Evolutionary conservation across 257 asterid species (phyloP).

Genomic region (Solanum clarkiae): DNA sequence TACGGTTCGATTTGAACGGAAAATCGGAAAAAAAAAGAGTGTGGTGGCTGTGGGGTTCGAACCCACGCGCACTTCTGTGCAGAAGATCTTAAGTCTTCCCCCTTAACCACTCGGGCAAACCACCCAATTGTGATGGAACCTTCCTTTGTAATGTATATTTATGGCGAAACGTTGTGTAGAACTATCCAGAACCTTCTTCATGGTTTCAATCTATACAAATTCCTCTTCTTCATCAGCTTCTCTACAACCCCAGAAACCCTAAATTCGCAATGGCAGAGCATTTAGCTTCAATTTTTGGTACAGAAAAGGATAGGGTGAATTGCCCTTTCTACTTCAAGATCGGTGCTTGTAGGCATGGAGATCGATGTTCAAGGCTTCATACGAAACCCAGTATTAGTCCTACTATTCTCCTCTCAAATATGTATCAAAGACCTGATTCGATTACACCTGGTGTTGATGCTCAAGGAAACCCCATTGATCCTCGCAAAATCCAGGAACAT

Average conservation of each 20-base stretch:
- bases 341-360: slow-evolving; percentile 97
- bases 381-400: slow-evolving; percentile 94
- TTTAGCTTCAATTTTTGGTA: slow-evolving; percentile 80
- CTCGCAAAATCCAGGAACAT: slow-evolving; percentile 68
- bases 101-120: slow-evolving; percentile 59
- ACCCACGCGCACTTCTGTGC: slow-evolving; percentile 33
- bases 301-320: slow-evolving; percentile 89
- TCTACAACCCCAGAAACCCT: not conserved
- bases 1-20: too few relatives aligned
- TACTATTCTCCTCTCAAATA: slow-evolving; percentile 69
- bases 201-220: too few relatives aligned
- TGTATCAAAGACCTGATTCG: slow-evolving; percentile 94
- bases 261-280: slow-evolving; percentile 64
- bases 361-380: slow-evolving; percentile 92
- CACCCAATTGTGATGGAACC: not conserved
- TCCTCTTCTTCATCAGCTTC: not conserved
- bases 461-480: slow-evolving; percentile 76
- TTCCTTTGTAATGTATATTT: rapidly evolving
- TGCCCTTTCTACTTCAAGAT: slow-evolving; percentile 95
- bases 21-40: not conserved
- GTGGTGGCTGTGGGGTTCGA: slow-evolving; percentile 32
- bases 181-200: not conserved
- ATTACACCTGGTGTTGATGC: slow-evolving; percentile 96
- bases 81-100: slow-evolving; percentile 39
- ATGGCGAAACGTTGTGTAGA: too few relatives aligned